phyloP scores from a whole-genome alignment of 176 grass and related monocot species.

The Phyllostachys edulis region DNA sequence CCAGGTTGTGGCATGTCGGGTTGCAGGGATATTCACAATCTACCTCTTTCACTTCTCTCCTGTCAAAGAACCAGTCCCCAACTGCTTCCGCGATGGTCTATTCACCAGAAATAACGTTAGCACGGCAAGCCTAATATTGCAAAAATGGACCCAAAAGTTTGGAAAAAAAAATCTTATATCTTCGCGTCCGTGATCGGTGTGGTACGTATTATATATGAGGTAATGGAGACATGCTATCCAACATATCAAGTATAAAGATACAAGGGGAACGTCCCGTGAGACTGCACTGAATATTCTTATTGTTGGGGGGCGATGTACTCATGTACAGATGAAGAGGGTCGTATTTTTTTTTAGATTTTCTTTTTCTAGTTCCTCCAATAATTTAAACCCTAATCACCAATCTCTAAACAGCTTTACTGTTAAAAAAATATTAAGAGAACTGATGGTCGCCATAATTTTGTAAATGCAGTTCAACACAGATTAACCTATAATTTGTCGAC shows the following conservation, averaged over 20 bases:
- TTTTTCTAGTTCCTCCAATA: background rate
- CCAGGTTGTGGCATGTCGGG: conserved; percentile 72
- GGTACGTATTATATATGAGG: background rate
- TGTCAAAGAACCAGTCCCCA: conserved; percentile 79
- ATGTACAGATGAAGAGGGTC: background rate
- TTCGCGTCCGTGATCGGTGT: background rate
- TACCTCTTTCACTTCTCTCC: conserved; percentile 61
- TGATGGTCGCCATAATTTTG: background rate
- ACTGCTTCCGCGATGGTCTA: conserved; percentile 77
- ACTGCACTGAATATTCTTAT: background rate
- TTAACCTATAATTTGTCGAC: background rate
- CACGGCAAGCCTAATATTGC: background rate
- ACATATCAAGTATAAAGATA: background rate
- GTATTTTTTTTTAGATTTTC: background rate
- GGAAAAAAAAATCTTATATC: background rate
- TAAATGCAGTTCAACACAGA: background rate
- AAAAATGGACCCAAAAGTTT: background rate
- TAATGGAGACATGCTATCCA: background rate
- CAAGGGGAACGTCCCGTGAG: background rate
- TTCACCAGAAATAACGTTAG: background rate
- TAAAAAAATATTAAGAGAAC: background rate
- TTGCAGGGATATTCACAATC: conserved; percentile 85
- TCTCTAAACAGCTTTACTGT: background rate
- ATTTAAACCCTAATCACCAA: background rate
- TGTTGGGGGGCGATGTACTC: background rate